Evolutionary conservation across 345 rosid species (phyloP).

Genomic region (Eucalyptus pauciflora): DNA sequence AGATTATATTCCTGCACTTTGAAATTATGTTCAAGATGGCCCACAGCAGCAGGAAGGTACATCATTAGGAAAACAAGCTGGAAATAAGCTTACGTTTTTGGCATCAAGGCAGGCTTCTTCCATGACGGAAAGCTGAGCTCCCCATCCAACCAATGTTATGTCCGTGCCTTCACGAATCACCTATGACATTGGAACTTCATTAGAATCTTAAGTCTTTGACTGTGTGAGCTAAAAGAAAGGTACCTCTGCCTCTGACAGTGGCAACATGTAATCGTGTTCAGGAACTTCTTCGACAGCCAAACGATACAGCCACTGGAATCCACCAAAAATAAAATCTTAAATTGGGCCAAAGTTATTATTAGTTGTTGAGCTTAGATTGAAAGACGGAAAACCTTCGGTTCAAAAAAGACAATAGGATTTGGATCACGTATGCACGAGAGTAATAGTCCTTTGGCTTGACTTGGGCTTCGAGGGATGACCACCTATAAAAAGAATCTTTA

Average conservation of each 20-base stretch:
- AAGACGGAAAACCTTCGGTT: constrained; percentile 56
- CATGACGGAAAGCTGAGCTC: constrained; percentile 83
- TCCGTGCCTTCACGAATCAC: constrained; percentile 80
- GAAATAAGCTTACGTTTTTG: constrained; percentile 29
- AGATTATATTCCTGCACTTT: neutral
- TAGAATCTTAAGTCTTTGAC: neutral
- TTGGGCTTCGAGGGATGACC: constrained; percentile 86
- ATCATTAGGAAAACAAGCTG: neutral
- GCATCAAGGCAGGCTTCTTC: constrained; percentile 81
- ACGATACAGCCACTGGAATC: constrained; percentile 79
- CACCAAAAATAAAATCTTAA: neutral
- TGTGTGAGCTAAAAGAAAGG: neutral
- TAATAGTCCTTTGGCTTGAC: constrained; percentile 79
- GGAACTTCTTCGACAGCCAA: constrained; percentile 87
- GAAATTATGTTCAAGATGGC: neutral
- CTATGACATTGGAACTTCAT: constrained; percentile 14
- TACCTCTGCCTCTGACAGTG: constrained; percentile 89
- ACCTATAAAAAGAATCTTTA: constrained; percentile 22
- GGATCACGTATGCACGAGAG: constrained; percentile 73
- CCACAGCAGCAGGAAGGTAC: neutral
- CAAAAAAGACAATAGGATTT: constrained; percentile 81
- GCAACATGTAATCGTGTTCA: constrained; percentile 82
- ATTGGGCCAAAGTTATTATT: neutral
- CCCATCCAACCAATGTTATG: constrained; percentile 93
- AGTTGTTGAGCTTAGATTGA: neutral